Evolutionary conservation across 768 basidiomycete genomes (phyloP), one percentile per base, ranked within the genome.

Genomic region (Hydnum rufescens): DNA sequence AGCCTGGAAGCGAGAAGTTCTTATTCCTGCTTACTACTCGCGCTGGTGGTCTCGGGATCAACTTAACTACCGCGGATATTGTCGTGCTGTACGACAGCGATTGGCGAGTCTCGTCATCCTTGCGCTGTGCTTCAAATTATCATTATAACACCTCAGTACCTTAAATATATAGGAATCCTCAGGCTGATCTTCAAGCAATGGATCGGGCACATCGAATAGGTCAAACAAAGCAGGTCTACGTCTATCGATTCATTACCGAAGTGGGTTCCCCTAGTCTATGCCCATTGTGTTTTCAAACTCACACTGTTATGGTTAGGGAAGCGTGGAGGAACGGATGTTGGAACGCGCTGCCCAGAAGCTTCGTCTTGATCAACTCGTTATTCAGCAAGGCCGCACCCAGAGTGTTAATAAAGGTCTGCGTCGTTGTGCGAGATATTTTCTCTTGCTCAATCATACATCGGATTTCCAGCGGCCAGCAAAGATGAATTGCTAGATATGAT

Each of bases 401-500:
- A 73, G 73, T 54, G 64, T 63, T 31, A 73, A 76, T 2, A 95
- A 93, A 69, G 77, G 83, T 75, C 59, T 56, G 73, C 61, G 29
- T n/a, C 18, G 3, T 18, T 28, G 5, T 5, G 18, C 5, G 4
- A 29, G 18, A 6, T 19, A 30, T 30, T 8, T 13, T 4, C 48
- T 39, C 25, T 55, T 42, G 25, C 13, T 4, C 13, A 19, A 29
- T 34, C 19, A 19, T 23, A 48, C 6, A 39, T 42, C 5, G 49
- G 29, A 16, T 8, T 16, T 49, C n/a, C 59, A 81, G 90, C 85
- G 51, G 82, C 86, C 16, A 85, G 78, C 64, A 97, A 97, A 68
- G 95, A 97, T 47, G 95, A 97, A 54, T 71, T 99, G 13, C 68
- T 97, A 32, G 92, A 97, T 62, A 99, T 97, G 89, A 97, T 99